Conservation (phyloP, 2,329 filamentous ascomycete genomes). For the Aureobasidium sp. region DNA sequence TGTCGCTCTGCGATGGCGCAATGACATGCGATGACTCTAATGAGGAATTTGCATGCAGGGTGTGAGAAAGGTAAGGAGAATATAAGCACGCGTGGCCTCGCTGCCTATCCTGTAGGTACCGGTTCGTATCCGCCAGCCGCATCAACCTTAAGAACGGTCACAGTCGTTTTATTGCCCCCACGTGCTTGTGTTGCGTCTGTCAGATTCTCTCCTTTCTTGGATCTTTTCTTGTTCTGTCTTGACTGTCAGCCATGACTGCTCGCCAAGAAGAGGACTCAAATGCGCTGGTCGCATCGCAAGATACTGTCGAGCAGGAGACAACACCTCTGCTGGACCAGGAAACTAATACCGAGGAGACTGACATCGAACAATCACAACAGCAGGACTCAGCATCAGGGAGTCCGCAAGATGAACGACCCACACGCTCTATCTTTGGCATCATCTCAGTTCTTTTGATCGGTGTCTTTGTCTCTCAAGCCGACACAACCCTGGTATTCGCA, state of each 20-base stretch:
- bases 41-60: neutral
- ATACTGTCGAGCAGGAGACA: neutral
- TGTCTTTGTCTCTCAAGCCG: slow-evolving; percentile 60
- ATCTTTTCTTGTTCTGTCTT: neutral
- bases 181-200: neutral
- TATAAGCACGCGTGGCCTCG: slow-evolving; percentile 12
- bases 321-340: neutral
- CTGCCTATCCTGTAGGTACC: neutral
- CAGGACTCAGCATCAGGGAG: neutral
- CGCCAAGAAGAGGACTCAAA: neutral
- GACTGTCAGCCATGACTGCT: neutral
- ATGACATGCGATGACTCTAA: neutral
- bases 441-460: slow-evolving; percentile 36
- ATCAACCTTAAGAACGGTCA: slow-evolving; percentile 1
- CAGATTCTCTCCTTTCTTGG: neutral
- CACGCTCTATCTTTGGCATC: slow-evolving; percentile 16
- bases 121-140: neutral
- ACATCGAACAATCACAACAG: neutral
- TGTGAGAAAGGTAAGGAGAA: neutral
- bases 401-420: neutral
- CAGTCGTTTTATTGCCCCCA: neutral
- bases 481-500: slow-evolving; percentile 58
- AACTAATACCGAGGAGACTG: neutral
- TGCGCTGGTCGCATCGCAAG: neutral
- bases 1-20: neutral